phyloP scores from a whole-genome alignment of 1,139 yeast genomes.

The Pichia sp. region DNA sequence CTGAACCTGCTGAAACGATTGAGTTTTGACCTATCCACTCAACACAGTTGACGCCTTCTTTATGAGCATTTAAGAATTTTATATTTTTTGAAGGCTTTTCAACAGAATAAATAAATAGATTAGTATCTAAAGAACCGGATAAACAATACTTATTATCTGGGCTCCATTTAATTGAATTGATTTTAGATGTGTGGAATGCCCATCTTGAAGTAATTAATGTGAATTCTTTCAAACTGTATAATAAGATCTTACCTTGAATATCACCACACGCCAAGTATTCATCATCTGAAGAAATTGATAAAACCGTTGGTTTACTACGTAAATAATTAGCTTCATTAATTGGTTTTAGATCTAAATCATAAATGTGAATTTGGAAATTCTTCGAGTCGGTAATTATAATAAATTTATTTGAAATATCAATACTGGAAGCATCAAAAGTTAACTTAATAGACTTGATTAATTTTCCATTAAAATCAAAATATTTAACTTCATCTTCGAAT shows the following conservation, averaged over 20 bases:
- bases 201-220: slow-evolving; percentile 77
- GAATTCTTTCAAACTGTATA: slow-evolving; percentile 53
- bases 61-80: slow-evolving; percentile 76
- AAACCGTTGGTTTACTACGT: slow-evolving; percentile 31
- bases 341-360: slow-evolving; percentile 16
- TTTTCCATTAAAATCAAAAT: slow-evolving; percentile 29
- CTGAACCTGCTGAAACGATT: slow-evolving; percentile 71
- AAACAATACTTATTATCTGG: slow-evolving; percentile 64
- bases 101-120: slow-evolving; percentile 72
- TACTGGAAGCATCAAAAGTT: slow-evolving; percentile 38
- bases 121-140: slow-evolving; percentile 80
- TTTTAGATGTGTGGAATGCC: slow-evolving; percentile 88
- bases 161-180: slow-evolving; percentile 75
- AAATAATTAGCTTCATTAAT: slow-evolving; percentile 41
- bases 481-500: slow-evolving; percentile 41
- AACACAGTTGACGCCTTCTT: slow-evolving; percentile 75
- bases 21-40: slow-evolving; percentile 50
- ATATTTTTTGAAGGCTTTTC: slow-evolving; percentile 70
- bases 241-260: slow-evolving; percentile 70
- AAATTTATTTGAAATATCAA: slow-evolving; percentile 36
- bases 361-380: slow-evolving; percentile 27
- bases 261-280: slow-evolving; percentile 79
- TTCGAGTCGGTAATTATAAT: slow-evolving; percentile 47
- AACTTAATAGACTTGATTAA: slow-evolving; percentile 29
- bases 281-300: slow-evolving; percentile 57